Percentiles rank a stretch among this genome's conserved stretches.
These are phyloP conservation scores for Aspergillus bertholletiae DNA, from an alignment of 495 filamentous ascomycete genomes.

Conservation along the genomic window DNA sequence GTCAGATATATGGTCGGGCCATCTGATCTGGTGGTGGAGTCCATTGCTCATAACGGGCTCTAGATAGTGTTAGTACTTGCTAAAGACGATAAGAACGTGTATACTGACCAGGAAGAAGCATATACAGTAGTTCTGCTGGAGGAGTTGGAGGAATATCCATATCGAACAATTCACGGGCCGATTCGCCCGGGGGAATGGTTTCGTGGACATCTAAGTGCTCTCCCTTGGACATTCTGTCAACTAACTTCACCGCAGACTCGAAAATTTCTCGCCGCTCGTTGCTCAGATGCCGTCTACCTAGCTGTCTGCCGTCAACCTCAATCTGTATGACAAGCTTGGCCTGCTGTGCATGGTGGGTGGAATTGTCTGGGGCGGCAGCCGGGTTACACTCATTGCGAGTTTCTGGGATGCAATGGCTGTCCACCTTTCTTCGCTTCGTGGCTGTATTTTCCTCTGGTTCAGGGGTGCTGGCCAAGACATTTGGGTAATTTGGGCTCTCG, in stretches of 20 bases:
- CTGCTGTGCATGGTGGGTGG: too few relatives aligned
- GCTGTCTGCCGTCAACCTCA: not conserved
- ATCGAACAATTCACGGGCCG: not conserved
- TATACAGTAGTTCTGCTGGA: conserved; percentile 21
- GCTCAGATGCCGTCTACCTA: too few relatives aligned
- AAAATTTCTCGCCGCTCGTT: not conserved
- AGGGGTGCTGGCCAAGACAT: too few relatives aligned
- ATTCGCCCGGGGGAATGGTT: not conserved
- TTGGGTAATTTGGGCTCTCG: too few relatives aligned
- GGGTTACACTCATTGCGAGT: too few relatives aligned
- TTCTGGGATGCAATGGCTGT: too few relatives aligned
- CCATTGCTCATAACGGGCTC: conserved; percentile 5
- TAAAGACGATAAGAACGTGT: not conserved
- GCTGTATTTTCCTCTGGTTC: too few relatives aligned
- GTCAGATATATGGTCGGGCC: conserved; percentile 31
- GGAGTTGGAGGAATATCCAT: conserved; percentile 12
- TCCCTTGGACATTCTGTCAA: not conserved
- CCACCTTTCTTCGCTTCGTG: too few relatives aligned
- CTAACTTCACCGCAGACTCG: not conserved
- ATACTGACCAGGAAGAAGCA: conserved; percentile 25
- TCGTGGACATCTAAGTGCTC: not conserved
- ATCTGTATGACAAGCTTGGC: too few relatives aligned
- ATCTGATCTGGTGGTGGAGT: conserved; percentile 9
- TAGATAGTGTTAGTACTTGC: conserved; percentile 8
- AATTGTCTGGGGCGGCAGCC: too few relatives aligned